Evolutionary conservation across 495 filamentous ascomycete species (phyloP).

Genomic region (Neurospora sp.): DNA sequence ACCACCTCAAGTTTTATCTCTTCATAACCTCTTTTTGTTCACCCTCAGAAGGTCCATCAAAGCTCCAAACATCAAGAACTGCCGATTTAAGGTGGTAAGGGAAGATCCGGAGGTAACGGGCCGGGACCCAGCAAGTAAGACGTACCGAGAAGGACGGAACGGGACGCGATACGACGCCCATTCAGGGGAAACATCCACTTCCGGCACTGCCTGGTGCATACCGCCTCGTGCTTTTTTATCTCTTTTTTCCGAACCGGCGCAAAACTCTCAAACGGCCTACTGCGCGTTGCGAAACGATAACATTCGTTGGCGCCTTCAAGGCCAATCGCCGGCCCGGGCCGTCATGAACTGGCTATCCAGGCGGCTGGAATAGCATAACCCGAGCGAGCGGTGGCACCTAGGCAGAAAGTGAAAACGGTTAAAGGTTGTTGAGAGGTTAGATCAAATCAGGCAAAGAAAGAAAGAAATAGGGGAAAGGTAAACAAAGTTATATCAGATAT

Average conservation of each 20-base stretch:
- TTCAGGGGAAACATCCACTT: not conserved
- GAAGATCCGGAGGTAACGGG: not conserved
- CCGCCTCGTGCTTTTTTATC: not conserved
- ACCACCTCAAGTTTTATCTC: not conserved
- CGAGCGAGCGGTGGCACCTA: not conserved
- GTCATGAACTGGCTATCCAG: constrained; percentile 24
- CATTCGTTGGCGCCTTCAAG: not conserved
- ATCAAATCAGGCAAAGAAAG: not conserved
- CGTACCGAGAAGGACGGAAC: not conserved
- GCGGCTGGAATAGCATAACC: constrained; percentile 9
- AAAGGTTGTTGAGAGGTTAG: not conserved
- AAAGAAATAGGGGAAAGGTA: not conserved
- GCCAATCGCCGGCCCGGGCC: constrained; percentile 4
- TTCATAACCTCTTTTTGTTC: not conserved
- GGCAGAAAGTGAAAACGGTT: not conserved
- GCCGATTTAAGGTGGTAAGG: not conserved
- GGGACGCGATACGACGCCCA: not conserved
- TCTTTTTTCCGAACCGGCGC: not conserved
- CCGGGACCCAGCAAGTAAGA: not conserved
- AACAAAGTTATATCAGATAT: not conserved
- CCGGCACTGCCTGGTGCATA: not conserved
- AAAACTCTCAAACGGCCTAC: constrained; percentile 1
- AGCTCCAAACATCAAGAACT: not conserved
- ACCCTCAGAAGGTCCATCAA: not conserved
- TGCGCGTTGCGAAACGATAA: not conserved